phyloP scores from a whole-genome alignment of 108 stramenopile species.

The Cyclotella kingstonii region DNA sequence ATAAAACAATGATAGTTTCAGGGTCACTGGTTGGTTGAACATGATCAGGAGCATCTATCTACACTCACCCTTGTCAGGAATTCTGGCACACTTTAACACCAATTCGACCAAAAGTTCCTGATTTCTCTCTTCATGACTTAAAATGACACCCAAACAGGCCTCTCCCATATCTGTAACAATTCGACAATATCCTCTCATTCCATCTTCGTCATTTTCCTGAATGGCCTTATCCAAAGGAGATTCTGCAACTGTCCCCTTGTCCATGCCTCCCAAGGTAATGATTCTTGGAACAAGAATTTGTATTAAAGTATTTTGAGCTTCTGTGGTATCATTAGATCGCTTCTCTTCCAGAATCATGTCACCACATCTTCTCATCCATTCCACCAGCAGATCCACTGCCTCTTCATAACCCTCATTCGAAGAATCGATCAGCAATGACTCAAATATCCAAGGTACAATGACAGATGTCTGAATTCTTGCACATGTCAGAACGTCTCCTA shows the following conservation, averaged over 20 bases:
- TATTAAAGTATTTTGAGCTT: too few relatives aligned
- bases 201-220: slow-evolving; percentile 78
- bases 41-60: too few relatives aligned
- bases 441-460: slow-evolving; percentile 37
- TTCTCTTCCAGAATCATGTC: slow-evolving; percentile 50
- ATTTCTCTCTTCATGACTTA: slow-evolving; percentile 49
- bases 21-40: too few relatives aligned
- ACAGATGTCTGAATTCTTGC: slow-evolving; percentile 33
- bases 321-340: too few relatives aligned
- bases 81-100: slow-evolving; percentile 69
- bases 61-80: slow-evolving; percentile 50
- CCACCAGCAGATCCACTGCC: slow-evolving; percentile 86
- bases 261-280: slow-evolving; percentile 45
- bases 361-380: slow-evolving; percentile 78
- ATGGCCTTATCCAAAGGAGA: slow-evolving; percentile 36
- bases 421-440: slow-evolving; percentile 27
- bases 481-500: slow-evolving; percentile 65
- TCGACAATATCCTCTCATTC: slow-evolving; percentile 81
- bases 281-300: slow-evolving; percentile 69
- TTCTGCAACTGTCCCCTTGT: not conserved
- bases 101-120: slow-evolving; percentile 71
- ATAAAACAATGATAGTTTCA: too few relatives aligned
- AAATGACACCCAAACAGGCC: slow-evolving; percentile 85
- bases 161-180: slow-evolving; percentile 95
- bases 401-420: slow-evolving; percentile 59